A percentile compares a stretch with the other conserved stretches of the same genome.
These are phyloP conservation scores for Wickerhamomyces bovis DNA, from an alignment of 805 yeast species.

Conservation along the genomic window DNA sequence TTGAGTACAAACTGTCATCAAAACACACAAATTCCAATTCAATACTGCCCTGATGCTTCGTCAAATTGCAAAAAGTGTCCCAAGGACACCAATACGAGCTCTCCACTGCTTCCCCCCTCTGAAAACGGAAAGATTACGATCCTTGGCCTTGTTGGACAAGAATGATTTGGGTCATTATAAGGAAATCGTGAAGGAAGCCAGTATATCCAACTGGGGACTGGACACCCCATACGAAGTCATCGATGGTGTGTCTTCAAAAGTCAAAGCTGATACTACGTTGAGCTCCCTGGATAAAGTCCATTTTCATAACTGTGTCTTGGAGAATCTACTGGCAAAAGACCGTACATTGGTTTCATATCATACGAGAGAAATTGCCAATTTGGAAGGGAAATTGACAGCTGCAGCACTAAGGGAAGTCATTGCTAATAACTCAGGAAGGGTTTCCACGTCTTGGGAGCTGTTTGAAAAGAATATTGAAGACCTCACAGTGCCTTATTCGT, in stretches of 20 bases:
- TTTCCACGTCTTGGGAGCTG: slow-evolving; percentile 42
- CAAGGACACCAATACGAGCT: too few relatives aligned
- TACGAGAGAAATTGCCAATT: slow-evolving; percentile 17
- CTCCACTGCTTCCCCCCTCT: too few relatives aligned
- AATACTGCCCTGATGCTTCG: too few relatives aligned
- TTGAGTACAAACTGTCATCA: too few relatives aligned
- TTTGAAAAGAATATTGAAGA: slow-evolving; percentile 26
- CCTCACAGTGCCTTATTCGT: slow-evolving; percentile 2
- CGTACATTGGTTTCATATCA: slow-evolving; percentile 28
- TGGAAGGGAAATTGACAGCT: slow-evolving; percentile 11
- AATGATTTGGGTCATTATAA: neutral
- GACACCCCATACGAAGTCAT: neutral
- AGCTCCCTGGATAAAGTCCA: slow-evolving; percentile 2
- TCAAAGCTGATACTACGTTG: slow-evolving; percentile 1
- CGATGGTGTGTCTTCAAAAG: neutral
- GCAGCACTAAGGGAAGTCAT: slow-evolving; percentile 30
- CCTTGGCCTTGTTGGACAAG: too few relatives aligned
- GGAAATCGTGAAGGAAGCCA: neutral
- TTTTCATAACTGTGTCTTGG: slow-evolving; percentile 16
- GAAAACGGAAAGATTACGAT: too few relatives aligned
- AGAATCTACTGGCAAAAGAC: slow-evolving; percentile 17
- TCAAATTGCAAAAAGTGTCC: too few relatives aligned
- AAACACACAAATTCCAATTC: too few relatives aligned
- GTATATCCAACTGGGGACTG: neutral
- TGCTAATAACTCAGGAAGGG: slow-evolving; percentile 47